Base-by-base conservation (phyloP, 345 rosid species). In the Arabis alpina region DNA sequence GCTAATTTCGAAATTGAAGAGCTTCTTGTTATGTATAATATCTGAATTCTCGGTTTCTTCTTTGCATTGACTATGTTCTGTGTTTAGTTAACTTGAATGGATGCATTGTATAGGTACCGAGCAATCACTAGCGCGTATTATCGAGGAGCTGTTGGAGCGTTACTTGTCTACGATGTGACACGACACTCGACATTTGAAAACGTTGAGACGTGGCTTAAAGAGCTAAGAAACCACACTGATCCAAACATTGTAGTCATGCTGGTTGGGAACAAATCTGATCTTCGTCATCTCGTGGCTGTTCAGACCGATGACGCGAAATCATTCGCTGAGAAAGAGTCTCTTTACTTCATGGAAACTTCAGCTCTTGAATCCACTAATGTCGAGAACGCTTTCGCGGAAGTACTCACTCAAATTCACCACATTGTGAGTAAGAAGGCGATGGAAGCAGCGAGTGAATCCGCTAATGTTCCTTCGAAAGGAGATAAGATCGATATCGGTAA, bases 41-140 rank as follows among this genome's bases (percentile, higher is more conserved):
- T 52, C 15, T 7, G 40, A 3, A 10, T 34, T 56, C 13, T 58
- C 0, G 19, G 37, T 24, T 42, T 57, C 47, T 6, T 24, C 11
- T 23, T 40, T 5, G 40, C 25, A 0, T 19, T 47, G 10, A 14
- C 6, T 28, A 45, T 2, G 40, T 54, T 34, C 5, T 25, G 23
- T 32, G 11, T 23, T 36, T 54, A 2, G 24, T 48, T 42, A 9
- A 24, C 55, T 30, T 28, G 23, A 32, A 34, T 6, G 37, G 37
- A 6, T 34, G 8, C 37, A 6, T 34, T 34, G 6, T 1, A 34
- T 60, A 82, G 87, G 74, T 83, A 83, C 11, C 85, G 87, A 68
- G 87, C 87, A 39, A 83, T 81, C 61, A 83, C 87, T 23, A 83
- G 87, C 6, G 87, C 87, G 9, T 83, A 83, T 24, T 83, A 83